These are phyloP conservation scores for Ganoderma lucidum DNA, from an alignment of 1,284 basidiomycete genomes.

Conservation along the genomic window DNA sequence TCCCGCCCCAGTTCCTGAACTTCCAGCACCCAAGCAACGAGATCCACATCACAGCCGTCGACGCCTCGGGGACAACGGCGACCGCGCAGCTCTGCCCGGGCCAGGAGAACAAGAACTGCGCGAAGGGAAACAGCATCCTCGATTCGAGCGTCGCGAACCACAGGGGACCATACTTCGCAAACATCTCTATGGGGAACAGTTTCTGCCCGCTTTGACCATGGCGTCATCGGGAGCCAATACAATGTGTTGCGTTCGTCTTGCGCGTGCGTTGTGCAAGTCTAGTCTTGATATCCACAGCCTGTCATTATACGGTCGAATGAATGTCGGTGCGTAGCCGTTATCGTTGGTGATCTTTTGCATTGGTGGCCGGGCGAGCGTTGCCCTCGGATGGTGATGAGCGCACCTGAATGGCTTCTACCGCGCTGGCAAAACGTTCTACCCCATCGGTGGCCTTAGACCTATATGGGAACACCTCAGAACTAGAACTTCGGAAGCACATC, in stretches of 20 bases:
- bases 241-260: not conserved
- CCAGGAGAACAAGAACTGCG: conserved; percentile 42
- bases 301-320: not conserved
- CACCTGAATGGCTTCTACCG: not conserved
- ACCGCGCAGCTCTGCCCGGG: conserved; percentile 38
- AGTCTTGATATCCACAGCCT: not conserved
- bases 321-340: not conserved
- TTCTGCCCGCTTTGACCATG: conserved; percentile 23
- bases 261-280: not conserved
- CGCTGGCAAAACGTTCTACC: not conserved
- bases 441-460: not conserved
- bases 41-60: conserved; percentile 45
- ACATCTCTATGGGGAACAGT: conserved; percentile 28
- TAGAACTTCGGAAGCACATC: not conserved
- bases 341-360: not conserved
- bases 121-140: conserved; percentile 33
- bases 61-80: conserved; percentile 35
- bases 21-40: conserved; percentile 47
- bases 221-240: not conserved
- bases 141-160: conserved; percentile 35
- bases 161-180: conserved; percentile 33
- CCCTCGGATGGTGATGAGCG: not conserved
- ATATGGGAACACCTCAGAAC: not conserved
- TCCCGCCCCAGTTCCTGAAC: conserved; percentile 44
- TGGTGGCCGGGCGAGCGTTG: not conserved